A percentile compares a stretch with the other conserved stretches of the same genome.
Conservation (phyloP, 352 stramenopile species). For the Globisporangium paddicum region DNA sequence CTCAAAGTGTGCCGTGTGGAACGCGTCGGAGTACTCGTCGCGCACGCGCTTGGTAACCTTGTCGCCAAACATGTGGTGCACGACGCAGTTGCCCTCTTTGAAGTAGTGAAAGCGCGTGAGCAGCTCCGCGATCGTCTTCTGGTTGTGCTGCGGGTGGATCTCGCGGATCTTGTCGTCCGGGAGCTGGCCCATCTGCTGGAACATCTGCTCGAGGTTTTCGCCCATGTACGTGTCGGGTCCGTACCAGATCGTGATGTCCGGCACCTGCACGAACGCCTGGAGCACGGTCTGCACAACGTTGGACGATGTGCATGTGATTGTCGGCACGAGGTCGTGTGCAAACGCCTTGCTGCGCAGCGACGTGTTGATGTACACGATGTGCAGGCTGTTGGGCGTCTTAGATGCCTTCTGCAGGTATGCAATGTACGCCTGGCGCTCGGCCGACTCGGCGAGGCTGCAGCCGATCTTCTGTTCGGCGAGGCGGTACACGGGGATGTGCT, state of each 20-base stretch:
- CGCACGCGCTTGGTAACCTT: constrained; percentile 91
- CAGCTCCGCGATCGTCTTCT: constrained; percentile 72
- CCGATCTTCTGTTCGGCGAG: constrained; percentile 91
- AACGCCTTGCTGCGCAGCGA: constrained; percentile 96
- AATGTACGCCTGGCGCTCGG: constrained; percentile 90
- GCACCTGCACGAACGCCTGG: constrained; percentile 91
- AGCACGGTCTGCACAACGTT: constrained; percentile 97
- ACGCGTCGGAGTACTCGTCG: constrained; percentile 90
- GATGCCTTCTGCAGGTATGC: constrained; percentile 91
- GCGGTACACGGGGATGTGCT: constrained; percentile 93
- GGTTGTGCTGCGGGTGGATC: constrained; percentile 85
- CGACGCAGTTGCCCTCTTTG: constrained; percentile 95
- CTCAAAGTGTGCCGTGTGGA: constrained; percentile 96
- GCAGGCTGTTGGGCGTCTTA: constrained; percentile 87
- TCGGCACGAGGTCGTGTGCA: constrained; percentile 91
- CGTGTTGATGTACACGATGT: constrained; percentile 99
- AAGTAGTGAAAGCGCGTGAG: constrained; percentile 93
- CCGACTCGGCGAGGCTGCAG: constrained; percentile 93
- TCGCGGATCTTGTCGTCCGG: constrained; percentile 76
- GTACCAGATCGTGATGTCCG: constrained; percentile 88
- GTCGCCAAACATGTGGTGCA: constrained; percentile 98
- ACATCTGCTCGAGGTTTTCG: constrained; percentile 94
- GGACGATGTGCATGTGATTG: constrained; percentile 95
- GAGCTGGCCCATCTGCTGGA: constrained; percentile 77
- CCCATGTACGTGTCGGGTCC: constrained; percentile 98